Evolutionary conservation across 768 basidiomycete genomes (phyloP), one percentile per base, ranked within the genome.

Genomic region (Amanita molliuscula): DNA sequence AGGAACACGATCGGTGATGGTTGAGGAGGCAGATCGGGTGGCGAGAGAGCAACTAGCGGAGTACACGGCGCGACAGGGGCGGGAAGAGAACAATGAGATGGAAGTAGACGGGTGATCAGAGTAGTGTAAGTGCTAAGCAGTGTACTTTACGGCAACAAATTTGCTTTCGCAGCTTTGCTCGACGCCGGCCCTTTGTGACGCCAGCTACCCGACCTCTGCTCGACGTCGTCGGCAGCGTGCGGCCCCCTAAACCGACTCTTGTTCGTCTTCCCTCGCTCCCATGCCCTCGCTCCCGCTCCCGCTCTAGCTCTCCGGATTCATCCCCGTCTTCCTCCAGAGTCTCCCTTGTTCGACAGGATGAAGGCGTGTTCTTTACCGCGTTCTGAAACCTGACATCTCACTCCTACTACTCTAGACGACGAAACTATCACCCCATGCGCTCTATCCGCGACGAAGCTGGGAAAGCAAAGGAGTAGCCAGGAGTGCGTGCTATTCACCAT

Each of bases 361-460:
- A 85, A 70, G 86, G 85, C 82, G 58, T 54, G 72, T 57, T 34
- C 29, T 36, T 26, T 16, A 45, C 51, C 48, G 42, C 50, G 31
- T 36, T 44, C 20, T 47, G 34, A 47, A 52, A 48, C 44, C 42
- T 52, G 53, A 50, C 49, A 18, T 33, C 51, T 55, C 55, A 52
- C 51, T 56, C 50, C 38, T 53, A 9, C 28, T 48, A 16, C 43
- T 47, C 21, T 63, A 88, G 87, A 88, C 65, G 84, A 88, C 63
- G 63, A 73, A 56, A 89, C 87, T 15, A 78, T 88, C 58, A 89
- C 71, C 47, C 77, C 70, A 56, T 75, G 68, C 47, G 55, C 72
- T 11, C 59, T 76, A 50, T 62, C 70, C 47, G 72, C 68, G 58
- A 23, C 18, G 23, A 70, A 61, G 56, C 67, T 68, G 42, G 76